Evolutionary conservation across 768 basidiomycete genomes (phyloP).

Genomic region (Fomitopsis pulvina): DNA sequence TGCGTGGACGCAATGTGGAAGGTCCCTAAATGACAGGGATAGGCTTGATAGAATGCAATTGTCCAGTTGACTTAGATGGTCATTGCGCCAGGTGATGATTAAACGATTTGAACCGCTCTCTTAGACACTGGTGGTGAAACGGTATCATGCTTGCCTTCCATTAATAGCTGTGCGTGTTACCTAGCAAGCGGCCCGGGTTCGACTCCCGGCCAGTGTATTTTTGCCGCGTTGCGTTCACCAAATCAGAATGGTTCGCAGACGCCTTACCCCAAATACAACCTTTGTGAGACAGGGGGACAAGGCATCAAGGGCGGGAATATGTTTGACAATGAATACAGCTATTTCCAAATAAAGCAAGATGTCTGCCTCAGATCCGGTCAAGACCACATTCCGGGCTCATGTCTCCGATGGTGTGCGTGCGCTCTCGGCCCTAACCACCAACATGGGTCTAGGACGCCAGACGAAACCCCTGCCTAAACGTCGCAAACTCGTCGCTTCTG

Average conservation of each 20-base stretch:
- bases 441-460: neutral
- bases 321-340: too few relatives aligned
- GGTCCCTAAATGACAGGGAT: too few relatives aligned
- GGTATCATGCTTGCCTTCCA: conserved; percentile 94
- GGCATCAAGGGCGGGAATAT: too few relatives aligned
- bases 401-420: too few relatives aligned
- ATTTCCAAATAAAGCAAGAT: too few relatives aligned
- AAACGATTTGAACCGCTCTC: neutral
- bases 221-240: neutral
- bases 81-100: neutral
- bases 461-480: neutral
- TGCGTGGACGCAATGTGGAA: too few relatives aligned
- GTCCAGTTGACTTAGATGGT: too few relatives aligned
- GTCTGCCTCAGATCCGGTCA: too few relatives aligned
- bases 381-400: too few relatives aligned
- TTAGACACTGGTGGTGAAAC: conserved; percentile 68
- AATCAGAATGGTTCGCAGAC: too few relatives aligned
- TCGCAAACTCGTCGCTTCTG: neutral
- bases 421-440: neutral
- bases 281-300: too few relatives aligned
- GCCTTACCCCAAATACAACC: too few relatives aligned
- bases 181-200: conserved; percentile 36
- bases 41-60: neutral
- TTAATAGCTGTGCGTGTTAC: neutral
- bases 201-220: conserved; percentile 28